Conservation (phyloP, 2,329 filamentous ascomycete species). For the Rosellinia necatrix region DNA sequence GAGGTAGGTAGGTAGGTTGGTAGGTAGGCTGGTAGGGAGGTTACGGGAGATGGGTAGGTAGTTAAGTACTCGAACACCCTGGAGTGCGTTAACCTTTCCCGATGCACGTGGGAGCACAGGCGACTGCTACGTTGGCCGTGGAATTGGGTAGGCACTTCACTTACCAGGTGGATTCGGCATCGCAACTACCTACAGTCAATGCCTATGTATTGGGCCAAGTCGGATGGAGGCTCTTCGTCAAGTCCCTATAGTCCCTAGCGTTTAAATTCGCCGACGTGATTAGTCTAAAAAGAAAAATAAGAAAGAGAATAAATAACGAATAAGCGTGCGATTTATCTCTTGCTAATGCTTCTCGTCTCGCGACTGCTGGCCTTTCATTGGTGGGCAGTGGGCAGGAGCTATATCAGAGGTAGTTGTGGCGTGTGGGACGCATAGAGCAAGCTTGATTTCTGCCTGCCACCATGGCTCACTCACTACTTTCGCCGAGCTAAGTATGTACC, state of each 20-base stretch:
- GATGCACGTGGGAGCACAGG: conserved; percentile 21
- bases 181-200: too few species aligned
- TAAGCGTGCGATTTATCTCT: background rate
- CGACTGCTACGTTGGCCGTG: conserved; percentile 10
- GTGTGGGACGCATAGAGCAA: conserved; percentile 4
- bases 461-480: too few species aligned
- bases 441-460: too few species aligned
- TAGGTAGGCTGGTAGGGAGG: too few species aligned
- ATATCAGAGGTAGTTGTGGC: too few species aligned
- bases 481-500: too few species aligned
- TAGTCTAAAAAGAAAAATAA: conserved; percentile 7
- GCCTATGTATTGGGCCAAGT: too few species aligned
- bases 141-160: background rate
- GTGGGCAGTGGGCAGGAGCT: too few species aligned
- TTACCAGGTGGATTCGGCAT: conserved; percentile 1
- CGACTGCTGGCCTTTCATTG: conserved; percentile 13
- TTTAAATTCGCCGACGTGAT: conserved; percentile 8
- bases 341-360: too few species aligned
- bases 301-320: conserved; percentile 3
- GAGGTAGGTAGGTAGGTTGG: too few species aligned
- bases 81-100: conserved; percentile 15
- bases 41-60: too few species aligned
- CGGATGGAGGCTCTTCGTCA: conserved; percentile 8
- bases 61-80: too few species aligned
- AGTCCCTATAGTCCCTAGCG: conserved; percentile 1